Evolutionary conservation across 75 land plant species (phyloP), one percentile per base, ranked within the genome.

Genomic region (Larix kaempferi): DNA sequence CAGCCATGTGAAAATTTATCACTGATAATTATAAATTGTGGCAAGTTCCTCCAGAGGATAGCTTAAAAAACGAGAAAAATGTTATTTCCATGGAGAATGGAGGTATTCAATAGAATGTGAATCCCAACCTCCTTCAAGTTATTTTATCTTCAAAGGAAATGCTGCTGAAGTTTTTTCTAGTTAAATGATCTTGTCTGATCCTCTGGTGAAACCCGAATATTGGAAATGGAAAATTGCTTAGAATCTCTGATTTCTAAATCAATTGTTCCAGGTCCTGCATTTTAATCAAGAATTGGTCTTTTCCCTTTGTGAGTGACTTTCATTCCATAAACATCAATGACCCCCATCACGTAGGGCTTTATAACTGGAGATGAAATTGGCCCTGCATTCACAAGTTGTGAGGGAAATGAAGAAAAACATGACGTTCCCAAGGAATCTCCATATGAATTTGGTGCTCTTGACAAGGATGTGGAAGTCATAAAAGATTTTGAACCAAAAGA

Each of bases 11-110:
- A 44, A 14, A n/a, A 44, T 17, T 22, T 4, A 23, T 22, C 29
- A 57, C 8, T 15, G 22, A 35, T 35, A 72, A 13, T 12, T 54
- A 72, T 11, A 44, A 72, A 72, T 72, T n/a, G 56, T 72, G 74
- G 55, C 52, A 41, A 8, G 27, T 49, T n/a, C 54, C 27, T 72
- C 74, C n/a, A 37, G 37, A 52, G 25, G 8, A 71, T 17, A 41
- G 73, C 15, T 15, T 71, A 49, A 4, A 71, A 19, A 44, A 49
- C 56, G 21, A 41, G 44, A 49, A 23, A n/a, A 57, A 75, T 14
- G 57, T 78, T 84, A 90, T 73, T 87, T 86, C 96, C 96, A 94
- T 52, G 92, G n/a, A n/a, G n/a, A n/a, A n/a, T n/a, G n/a, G n/a
- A n/a, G n/a, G n/a, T n/a, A n/a, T n/a, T n/a, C n/a, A n/a, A n/a